phyloP scores from a whole-genome alignment of 2,329 filamentous ascomycete species.

The Corniculantispora saksenae region DNA sequence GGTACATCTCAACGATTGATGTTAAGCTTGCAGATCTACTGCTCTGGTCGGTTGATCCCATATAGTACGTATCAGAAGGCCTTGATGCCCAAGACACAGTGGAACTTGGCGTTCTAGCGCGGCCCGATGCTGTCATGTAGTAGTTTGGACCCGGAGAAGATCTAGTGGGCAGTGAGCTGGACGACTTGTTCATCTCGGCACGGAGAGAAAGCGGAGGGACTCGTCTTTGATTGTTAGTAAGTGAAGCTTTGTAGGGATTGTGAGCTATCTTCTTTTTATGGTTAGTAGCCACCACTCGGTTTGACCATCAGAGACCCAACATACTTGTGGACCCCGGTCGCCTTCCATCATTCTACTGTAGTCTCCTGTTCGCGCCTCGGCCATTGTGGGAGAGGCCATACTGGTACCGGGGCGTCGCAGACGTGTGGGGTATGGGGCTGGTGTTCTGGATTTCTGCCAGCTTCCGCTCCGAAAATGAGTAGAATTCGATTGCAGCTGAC shows the following conservation, averaged over 20 bases:
- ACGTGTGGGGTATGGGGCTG: slow-evolving; percentile 60
- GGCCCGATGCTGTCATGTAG: slow-evolving; percentile 24
- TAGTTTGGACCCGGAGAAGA: slow-evolving; percentile 30
- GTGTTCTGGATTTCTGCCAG: slow-evolving; percentile 47
- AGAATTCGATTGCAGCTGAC: neutral
- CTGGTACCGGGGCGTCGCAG: slow-evolving; percentile 55
- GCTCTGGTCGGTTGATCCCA: slow-evolving; percentile 39
- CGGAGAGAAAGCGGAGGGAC: slow-evolving; percentile 42
- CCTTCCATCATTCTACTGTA: slow-evolving; percentile 54
- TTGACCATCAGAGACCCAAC: slow-evolving; percentile 22
- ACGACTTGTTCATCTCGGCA: slow-evolving; percentile 43
- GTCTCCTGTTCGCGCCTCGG: slow-evolving; percentile 48
- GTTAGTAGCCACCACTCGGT: slow-evolving; percentile 18
- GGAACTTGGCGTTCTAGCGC: slow-evolving; percentile 40
- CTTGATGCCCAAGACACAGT: slow-evolving; percentile 30
- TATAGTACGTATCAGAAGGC: slow-evolving; percentile 35
- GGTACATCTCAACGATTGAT: slow-evolving; percentile 53
- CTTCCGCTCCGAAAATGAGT: slow-evolving; percentile 1
- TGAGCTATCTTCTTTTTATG: slow-evolving; percentile 45
- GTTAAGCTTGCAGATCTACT: slow-evolving; percentile 50
- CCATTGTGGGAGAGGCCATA: slow-evolving; percentile 50
- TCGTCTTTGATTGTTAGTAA: slow-evolving; percentile 37
- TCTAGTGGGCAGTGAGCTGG: slow-evolving; percentile 38
- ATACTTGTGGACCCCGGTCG: slow-evolving; percentile 49
- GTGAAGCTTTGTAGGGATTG: slow-evolving; percentile 42